Percentiles rank a stretch among this genome's conserved stretches.
phyloP scores from a whole-genome alignment of 1,284 basidiomycete species.

The Hymenochaete sp. region DNA sequence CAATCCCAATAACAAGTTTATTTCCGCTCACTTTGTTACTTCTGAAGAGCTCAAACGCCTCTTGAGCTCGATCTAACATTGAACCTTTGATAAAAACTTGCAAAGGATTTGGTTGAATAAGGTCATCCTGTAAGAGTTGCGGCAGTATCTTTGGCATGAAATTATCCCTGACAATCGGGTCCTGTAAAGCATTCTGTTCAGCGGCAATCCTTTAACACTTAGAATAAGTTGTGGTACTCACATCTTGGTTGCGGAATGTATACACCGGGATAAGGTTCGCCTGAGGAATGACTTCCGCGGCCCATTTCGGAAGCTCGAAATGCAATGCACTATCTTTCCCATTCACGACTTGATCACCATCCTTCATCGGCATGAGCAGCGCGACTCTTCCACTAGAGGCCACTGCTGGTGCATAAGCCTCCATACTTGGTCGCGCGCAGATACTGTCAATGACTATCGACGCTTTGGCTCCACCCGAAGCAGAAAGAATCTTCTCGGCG shows the following conservation, averaged over 20 bases:
- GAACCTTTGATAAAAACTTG: slow-evolving; percentile 35
- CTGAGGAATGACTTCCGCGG: too few species aligned
- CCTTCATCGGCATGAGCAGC: slow-evolving; percentile 41
- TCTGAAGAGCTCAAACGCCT: slow-evolving; percentile 35
- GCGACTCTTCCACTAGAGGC: slow-evolving; percentile 33
- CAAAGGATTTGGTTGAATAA: slow-evolving; percentile 32
- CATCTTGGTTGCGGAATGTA: slow-evolving; percentile 37
- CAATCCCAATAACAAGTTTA: slow-evolving; percentile 38
- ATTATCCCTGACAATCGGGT: slow-evolving; percentile 33
- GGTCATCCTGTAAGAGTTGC: slow-evolving; percentile 29
- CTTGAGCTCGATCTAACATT: slow-evolving; percentile 32
- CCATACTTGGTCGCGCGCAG: slow-evolving; percentile 29
- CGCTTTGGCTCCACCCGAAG: slow-evolving; percentile 32
- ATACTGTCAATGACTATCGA: slow-evolving; percentile 37
- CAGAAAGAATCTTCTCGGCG: slow-evolving; percentile 31
- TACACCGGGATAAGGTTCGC: slow-evolving; percentile 28
- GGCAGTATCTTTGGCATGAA: slow-evolving; percentile 40
- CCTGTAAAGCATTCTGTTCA: slow-evolving; percentile 24
- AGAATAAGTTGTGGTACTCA: slow-evolving; percentile 20
- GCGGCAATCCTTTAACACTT: background rate
- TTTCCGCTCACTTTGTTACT: slow-evolving; percentile 41
- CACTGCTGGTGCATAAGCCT: slow-evolving; percentile 30
- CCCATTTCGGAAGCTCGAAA: slow-evolving; percentile 27
- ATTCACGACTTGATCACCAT: slow-evolving; percentile 30
- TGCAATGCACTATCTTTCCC: slow-evolving; percentile 27